A percentile compares a stretch with the other conserved stretches of the same genome.
These are phyloP conservation scores for Zychaea mexicana DNA, from an alignment of 371 early-diverging fungal species.

Conservation along the genomic window DNA sequence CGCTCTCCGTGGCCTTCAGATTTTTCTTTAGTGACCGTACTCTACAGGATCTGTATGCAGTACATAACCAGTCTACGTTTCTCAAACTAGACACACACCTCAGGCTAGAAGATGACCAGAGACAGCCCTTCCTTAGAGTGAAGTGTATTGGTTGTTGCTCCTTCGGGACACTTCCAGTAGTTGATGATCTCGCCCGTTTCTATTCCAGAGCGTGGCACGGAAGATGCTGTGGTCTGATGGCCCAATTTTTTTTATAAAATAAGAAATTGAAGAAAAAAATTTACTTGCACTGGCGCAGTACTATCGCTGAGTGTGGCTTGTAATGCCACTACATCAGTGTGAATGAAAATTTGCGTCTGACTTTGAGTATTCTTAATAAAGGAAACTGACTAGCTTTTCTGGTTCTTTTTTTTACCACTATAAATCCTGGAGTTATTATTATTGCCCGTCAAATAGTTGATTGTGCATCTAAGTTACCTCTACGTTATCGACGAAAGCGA, in stretches of 20 bases:
- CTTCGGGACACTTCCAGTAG: slow-evolving; percentile 25
- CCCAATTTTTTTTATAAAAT: slow-evolving; percentile 24
- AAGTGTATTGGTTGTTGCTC: slow-evolving; percentile 35
- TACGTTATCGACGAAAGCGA: no score
- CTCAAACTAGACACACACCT: slow-evolving; percentile 46
- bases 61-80: slow-evolving; percentile 54
- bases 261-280: slow-evolving; percentile 19
- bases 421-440: no score
- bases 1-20: slow-evolving; percentile 11
- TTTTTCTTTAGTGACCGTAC: slow-evolving; percentile 53
- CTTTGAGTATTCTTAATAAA: no score
- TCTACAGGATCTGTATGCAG: slow-evolving; percentile 60
- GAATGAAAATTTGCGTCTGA: no score
- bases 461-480: no score
- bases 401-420: no score
- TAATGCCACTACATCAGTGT: no score
- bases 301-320: no score
- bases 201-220: slow-evolving; percentile 45
- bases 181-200: slow-evolving; percentile 45
- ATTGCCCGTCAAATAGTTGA: no score
- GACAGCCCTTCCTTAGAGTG: slow-evolving; percentile 50
- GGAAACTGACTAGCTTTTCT: no score
- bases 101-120: slow-evolving; percentile 48
- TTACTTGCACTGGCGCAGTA: no score
- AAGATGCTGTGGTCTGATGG: slow-evolving; percentile 43